Evolutionary conservation across 129 eudicot genomes (phyloP).

Genomic region (Flaveria linearis): DNA sequence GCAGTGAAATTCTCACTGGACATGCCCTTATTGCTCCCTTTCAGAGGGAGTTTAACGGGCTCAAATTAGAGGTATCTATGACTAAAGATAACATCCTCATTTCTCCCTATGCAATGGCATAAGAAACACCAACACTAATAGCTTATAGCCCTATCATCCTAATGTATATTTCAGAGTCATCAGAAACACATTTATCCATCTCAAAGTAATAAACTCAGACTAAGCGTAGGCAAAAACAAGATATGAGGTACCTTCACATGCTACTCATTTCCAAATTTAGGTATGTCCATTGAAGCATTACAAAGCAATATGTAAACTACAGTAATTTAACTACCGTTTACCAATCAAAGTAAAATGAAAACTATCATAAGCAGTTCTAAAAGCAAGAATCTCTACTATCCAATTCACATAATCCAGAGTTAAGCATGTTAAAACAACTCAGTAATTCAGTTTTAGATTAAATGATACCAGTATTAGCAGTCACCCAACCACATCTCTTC

Average conservation of each 20-base stretch:
- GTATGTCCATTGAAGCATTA: constrained; percentile 1
- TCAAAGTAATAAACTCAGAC: neutral
- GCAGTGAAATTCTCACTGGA: neutral
- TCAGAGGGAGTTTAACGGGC: neutral
- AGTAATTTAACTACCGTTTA: neutral
- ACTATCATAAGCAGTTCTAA: neutral
- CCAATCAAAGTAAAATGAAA: neutral
- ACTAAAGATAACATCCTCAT: neutral
- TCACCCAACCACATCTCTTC: constrained; percentile 95
- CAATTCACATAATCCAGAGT: neutral
- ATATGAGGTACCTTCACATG: constrained; percentile 23
- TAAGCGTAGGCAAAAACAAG: constrained; percentile 16
- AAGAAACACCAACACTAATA: constrained; percentile 7
- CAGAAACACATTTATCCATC: constrained; percentile 17
- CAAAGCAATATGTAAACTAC: neutral
- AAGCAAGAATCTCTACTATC: neutral
- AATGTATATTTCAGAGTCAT: neutral
- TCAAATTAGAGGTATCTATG: neutral
- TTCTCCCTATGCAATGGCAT: neutral
- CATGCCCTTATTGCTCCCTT: constrained; percentile 22
- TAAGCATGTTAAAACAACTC: neutral
- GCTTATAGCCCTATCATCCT: constrained; percentile 17
- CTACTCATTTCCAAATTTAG: neutral
- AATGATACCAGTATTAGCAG: constrained; percentile 72
- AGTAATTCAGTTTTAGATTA: neutral